phyloP scores from a whole-genome alignment of 139 green algal genomes.

The Pycnococcus provasolii region DNA sequence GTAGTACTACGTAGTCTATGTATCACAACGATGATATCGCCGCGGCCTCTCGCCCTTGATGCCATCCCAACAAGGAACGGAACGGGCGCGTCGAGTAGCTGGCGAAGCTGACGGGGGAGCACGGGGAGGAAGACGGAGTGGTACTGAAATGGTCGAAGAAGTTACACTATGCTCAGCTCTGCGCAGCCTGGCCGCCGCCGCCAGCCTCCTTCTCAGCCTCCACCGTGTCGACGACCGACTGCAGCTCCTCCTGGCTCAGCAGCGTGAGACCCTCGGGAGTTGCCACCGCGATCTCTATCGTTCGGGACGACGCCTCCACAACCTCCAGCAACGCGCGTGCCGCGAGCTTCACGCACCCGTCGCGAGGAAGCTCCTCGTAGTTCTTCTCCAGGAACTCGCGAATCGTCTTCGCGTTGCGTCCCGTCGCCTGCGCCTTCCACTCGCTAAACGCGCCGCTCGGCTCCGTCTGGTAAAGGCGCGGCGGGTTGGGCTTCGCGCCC shows the following conservation, averaged over 20 bases:
- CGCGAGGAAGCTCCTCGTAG: slow-evolving; percentile 57
- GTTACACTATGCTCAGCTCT: too few relatives aligned
- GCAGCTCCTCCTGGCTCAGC: slow-evolving; percentile 66
- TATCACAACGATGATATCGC: too few relatives aligned
- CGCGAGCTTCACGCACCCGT: slow-evolving; percentile 79
- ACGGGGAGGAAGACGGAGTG: too few relatives aligned
- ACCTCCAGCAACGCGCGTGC: slow-evolving; percentile 82
- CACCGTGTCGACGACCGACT: slow-evolving; percentile 66
- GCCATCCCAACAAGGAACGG: too few relatives aligned
- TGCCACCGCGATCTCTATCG: slow-evolving; percentile 76
- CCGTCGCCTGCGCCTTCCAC: slow-evolving; percentile 96
- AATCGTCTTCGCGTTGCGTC: slow-evolving; percentile 90
- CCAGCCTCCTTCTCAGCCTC: slow-evolving; percentile 75
- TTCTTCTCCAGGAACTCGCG: slow-evolving; percentile 98
- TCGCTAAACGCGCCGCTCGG: slow-evolving; percentile 85
- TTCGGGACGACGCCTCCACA: slow-evolving; percentile 53
- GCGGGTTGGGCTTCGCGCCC: slow-evolving; percentile 31
- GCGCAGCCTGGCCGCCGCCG: neutral
- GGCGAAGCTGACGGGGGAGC: too few relatives aligned
- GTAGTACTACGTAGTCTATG: too few relatives aligned
- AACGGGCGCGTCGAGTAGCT: too few relatives aligned
- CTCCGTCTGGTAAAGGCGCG: slow-evolving; percentile 90
- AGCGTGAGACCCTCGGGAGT: slow-evolving; percentile 40
- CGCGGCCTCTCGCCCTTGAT: too few relatives aligned
- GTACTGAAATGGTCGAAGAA: too few relatives aligned